Base-by-base conservation (phyloP, 495 filamentous ascomycete genomes). In the Pyrenula massariospora region DNA sequence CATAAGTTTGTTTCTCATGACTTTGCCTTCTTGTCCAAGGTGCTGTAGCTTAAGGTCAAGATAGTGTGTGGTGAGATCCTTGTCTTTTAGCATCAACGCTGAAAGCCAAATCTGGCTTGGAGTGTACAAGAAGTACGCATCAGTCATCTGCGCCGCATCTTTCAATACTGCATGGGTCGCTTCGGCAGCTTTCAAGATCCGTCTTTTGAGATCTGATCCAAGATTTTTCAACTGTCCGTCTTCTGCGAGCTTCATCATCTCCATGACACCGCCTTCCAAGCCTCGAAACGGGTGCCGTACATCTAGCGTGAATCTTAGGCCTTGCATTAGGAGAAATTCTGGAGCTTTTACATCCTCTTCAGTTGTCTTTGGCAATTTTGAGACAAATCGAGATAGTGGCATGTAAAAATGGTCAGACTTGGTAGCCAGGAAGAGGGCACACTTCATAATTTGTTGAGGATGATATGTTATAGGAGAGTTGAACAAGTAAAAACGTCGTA, bases 391-490 rank as follows among this genome's bases (percentile, higher is more conserved):
- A 8, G 76, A 72, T 12, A 95, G 80, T 19, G 82, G 79, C 50
- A 84, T 80, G 66, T 91, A 89, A 65, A 84, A 78, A 62, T 86
- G 87, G 63, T 98, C 94, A 2, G 88, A 89, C 69, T 98, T 98
- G 55, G 84, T 89, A 22, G 87, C 89, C 58, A 98, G 84, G 77
- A 92, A 96, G 58, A 98, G 78, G 47, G 89, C 86, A 36, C 89
- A 87, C 24, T 86, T 82, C 62, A 94, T 82, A 66, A 98, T 91
- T 56, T 84, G 81, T 59, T 87, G 86, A 0, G 91, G 91, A 59
- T 90, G 87, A 66, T 96, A 95, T 42, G 91, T 96, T 86, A 97
- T 92, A 56, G 88, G 82, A 36, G 87, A 93, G 70, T 95, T 95
- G 58, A 85, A 88, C 22, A 96, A 79, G 71, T 96, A 98, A 77